Evolutionary conservation across 768 basidiomycete species (phyloP), one percentile per base, ranked within the genome.

Genomic region (Gloeopeniophorella convolvens): DNA sequence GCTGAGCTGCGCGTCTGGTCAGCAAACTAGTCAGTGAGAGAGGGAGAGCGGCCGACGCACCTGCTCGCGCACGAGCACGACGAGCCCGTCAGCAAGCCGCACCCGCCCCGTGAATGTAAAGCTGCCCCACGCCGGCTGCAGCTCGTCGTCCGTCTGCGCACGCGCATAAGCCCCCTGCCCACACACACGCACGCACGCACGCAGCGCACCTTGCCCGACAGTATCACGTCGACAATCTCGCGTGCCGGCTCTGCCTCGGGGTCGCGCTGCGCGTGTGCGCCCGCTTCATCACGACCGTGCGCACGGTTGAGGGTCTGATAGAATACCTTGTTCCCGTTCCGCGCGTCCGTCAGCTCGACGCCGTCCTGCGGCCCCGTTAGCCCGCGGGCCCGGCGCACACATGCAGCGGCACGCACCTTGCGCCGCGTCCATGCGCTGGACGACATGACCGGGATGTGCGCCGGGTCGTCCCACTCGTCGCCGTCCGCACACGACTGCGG

Each of bases 41-140:
- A 30, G 18, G 15, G 11, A 42, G 8, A 13, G n/a, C 9, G 21
- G n/a, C 23, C 13, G 20, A 42, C 55, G 26, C 37, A 56, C 55
- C 23, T n/a, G 10, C 24, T 52, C 30, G 21, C 51, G 46, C 20
- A 49, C 31, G 10, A 58, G 31, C 11, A 57, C 50, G 3, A 58
- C 50, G 12, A 56, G 55, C 12, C 57, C 57, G 27, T 58, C 57
- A 12, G 55, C 45, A 28, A 53, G 5, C 27, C 55, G 50, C 31
- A 58, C 50, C n/a, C 57, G 48, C 3, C 57, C 57, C n/a, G 16
- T 24, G 20, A 45, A 45, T n/a, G 30, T 31, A 26, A 27, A 50
- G n/a, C 35, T 39, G 20, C 53, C 50, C 55, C 55, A 58, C 12
- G 45, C 50, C 9, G 35, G 15, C 26, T 33, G 34, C 15, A 47